Base-by-base conservation (phyloP, 768 basidiomycete species). In the Myochromella boudieri region DNA sequence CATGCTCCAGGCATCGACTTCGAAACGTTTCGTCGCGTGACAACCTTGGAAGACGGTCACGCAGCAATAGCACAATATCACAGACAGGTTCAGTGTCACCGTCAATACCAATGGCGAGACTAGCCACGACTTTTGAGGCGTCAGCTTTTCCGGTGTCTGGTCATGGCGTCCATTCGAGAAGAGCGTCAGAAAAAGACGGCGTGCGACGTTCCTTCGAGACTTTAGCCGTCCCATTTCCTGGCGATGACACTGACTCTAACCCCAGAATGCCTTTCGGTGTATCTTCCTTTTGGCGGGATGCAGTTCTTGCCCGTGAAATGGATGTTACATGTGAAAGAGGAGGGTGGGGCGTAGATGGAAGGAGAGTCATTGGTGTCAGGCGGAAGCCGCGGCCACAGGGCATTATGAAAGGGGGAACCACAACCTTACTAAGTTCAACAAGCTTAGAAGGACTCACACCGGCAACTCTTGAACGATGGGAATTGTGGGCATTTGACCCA, bases 391-490 rank as follows among this genome's bases (percentile, higher is more conserved):
- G 87, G 40, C 52, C 67, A 11, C 67, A 62, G 46, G 60, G 56
- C 36, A 73, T 60, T 61, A 52, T 58, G 57, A 59, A 59, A 37
- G 49, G 63, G 25, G 52, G 44, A 18, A 52, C 53, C 22, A 39
- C 42, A 36, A 27, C 29, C 14, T 44, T 49, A 18, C 15, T 48
- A 37, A 49, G 39, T 22, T 39, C 40, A 38, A 32, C 48, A 20
- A 55, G 50, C 9, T 50, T 57, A 11, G 59, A 67, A 27, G 86
- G 85, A 11, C 64, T 91, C 49, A 81, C 85, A 15, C 56, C 68
- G 22, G 74, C 84, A 9, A 83, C 82, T 20, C 64, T 92, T 31
- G 87, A 91, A 46, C 71, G 90, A 44, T 93, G 91, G 91, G 89
- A 93, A 54, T 54, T 87, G 22, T 93, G 91, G 91, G 76, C 72